Evolutionary conservation across 345 rosid genomes (phyloP).

Genomic region (Brassica cretica): DNA sequence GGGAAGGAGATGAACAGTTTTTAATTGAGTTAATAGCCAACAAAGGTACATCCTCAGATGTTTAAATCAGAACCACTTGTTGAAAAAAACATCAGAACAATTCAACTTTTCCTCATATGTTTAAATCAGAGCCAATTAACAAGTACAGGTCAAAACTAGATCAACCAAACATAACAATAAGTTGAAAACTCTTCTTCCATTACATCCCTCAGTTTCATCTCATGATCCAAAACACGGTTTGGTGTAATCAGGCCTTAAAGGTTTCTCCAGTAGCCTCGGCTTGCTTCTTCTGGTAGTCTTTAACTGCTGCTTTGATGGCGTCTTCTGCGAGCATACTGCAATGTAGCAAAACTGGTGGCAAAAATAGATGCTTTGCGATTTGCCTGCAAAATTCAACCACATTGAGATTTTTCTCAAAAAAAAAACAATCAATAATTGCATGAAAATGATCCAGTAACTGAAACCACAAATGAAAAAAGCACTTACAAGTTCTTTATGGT

Average conservation of each 20-base stretch:
- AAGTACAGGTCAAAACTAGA: background rate
- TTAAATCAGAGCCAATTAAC: background rate
- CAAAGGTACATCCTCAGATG: background rate
- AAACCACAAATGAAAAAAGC: background rate
- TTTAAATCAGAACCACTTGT: background rate
- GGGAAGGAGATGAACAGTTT: background rate
- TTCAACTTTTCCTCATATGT: background rate
- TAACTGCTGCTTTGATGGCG: slow-evolving; percentile 86
- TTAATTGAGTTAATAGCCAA: background rate
- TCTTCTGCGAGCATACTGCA: slow-evolving; percentile 98
- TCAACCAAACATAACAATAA: background rate
- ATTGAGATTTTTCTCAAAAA: background rate
- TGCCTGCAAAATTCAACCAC: background rate
- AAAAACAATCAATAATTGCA: slow-evolving; percentile 4
- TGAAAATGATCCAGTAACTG: background rate
- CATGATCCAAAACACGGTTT: background rate
- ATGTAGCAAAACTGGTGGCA: slow-evolving; percentile 89
- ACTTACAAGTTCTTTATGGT: background rate
- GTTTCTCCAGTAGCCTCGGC: background rate
- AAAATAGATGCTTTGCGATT: slow-evolving; percentile 59
- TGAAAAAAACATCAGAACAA: background rate
- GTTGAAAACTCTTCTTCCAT: background rate
- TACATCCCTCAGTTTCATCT: background rate
- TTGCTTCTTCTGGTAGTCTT: slow-evolving; percentile 20
- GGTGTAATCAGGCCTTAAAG: background rate